Base-by-base conservation (phyloP, 2,329 filamentous ascomycete genomes). In the Phaeosphaeriaceae sp. region DNA sequence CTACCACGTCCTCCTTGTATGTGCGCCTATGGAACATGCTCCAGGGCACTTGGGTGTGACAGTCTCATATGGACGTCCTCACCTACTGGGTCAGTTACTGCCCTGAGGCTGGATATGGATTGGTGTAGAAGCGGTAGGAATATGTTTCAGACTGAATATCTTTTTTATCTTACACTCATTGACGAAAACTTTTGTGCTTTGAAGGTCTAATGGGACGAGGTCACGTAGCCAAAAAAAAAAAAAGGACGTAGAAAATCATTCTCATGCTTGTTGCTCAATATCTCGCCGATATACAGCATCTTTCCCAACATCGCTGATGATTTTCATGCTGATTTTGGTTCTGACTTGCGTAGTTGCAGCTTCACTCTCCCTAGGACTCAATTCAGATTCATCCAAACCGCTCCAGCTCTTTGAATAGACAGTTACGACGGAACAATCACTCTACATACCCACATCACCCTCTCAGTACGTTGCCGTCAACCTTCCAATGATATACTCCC, bases 401-500 rank as follows among this genome's bases (percentile, higher is more conserved):
- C 25, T 4, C 25, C 4, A 5, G 25, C 25, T 9, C 9, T 9
- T 5, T 27, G 25, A 27, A 9, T 27, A 9, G 5, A 27, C 25
- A 27, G 4, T 27, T n/a, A n/a, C n/a, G n/a, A n/a, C n/a, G n/a
- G n/a, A n/a, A n/a, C n/a, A n/a, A n/a, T n/a, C n/a, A n/a, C n/a
- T n/a, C n/a, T n/a, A n/a, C n/a, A n/a, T n/a, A n/a, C n/a, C n/a
- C n/a, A n/a, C n/a, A n/a, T n/a, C n/a, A n/a, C n/a, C n/a, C n/a
- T n/a, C n/a, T 68, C 63, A 81, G 54, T 80, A 83, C 2, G 93
- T 97, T 15, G 91, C 89, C 5, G 88, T 84, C 73, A 97, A 78
- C 62, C 93, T 88, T 80, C 90, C 86, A 9, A 91, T 86, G 48
- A 97, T 78, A 72, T 97, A 97, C 15, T 95, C 86, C 1, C 92